Evolutionary conservation across 768 basidiomycete species (phyloP).

Genomic region (Chalciporus chontae): DNA sequence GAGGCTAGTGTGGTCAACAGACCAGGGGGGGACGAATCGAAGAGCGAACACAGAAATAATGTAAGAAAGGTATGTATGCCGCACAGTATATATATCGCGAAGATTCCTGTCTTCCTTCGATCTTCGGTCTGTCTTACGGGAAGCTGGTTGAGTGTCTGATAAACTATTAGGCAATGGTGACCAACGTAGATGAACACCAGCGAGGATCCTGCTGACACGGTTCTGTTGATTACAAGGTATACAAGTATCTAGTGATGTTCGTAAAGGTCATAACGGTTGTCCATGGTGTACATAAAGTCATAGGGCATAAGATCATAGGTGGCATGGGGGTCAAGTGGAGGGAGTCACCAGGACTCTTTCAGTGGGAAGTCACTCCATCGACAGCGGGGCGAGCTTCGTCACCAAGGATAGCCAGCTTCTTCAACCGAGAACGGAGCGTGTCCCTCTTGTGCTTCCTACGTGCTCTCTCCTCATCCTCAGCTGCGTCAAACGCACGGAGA

Average conservation of each 20-base stretch:
- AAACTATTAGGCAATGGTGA: too few species aligned
- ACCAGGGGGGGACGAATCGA: too few species aligned
- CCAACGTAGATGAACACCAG: too few species aligned
- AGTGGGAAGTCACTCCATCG: not conserved
- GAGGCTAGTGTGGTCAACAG: too few species aligned
- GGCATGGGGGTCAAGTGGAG: not conserved
- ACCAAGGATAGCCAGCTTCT: constrained; percentile 9
- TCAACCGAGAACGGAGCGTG: constrained; percentile 3
- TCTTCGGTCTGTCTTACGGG: too few species aligned
- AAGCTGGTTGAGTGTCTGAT: too few species aligned
- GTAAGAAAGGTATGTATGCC: too few species aligned
- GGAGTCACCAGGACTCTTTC: not conserved
- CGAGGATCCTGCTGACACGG: too few species aligned
- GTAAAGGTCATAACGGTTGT: not conserved
- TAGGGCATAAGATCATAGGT: not conserved
- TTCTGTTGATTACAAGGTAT: not conserved
- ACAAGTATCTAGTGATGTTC: not conserved
- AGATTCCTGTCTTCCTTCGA: too few species aligned
- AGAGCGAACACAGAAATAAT: too few species aligned
- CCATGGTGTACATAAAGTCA: not conserved
- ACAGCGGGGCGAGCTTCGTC: constrained; percentile 5
- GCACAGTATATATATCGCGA: too few species aligned
- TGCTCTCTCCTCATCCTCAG: not conserved
- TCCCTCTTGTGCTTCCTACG: constrained; percentile 3
- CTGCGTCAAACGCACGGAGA: not conserved